phyloP scores from a whole-genome alignment of 2,329 filamentous ascomycete species.

The Phaeosphaeriaceae sp. region DNA sequence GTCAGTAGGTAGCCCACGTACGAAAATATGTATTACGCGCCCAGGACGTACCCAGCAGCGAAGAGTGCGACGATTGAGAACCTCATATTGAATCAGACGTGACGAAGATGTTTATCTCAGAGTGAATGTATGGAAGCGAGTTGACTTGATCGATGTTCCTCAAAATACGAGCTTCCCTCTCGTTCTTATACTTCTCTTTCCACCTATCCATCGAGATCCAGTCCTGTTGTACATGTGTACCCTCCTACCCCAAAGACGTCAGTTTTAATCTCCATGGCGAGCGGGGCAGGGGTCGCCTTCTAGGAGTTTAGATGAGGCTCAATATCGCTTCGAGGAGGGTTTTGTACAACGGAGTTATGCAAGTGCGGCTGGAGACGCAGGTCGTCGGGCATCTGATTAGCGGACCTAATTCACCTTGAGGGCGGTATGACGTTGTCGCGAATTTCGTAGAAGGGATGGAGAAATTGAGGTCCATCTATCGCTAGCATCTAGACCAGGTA shows the following conservation, averaged over 20 bases:
- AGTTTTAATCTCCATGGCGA: constrained; percentile 2
- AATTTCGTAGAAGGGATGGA: neutral
- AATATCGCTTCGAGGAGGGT: constrained; percentile 11
- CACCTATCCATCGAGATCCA: neutral
- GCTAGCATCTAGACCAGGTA: neutral
- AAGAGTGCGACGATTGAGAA: constrained; percentile 15
- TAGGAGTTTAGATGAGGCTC: constrained; percentile 12
- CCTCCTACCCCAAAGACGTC: neutral
- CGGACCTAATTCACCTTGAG: neutral
- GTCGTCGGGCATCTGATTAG: neutral
- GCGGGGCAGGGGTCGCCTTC: neutral
- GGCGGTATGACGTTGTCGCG: neutral
- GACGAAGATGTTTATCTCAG: neutral
- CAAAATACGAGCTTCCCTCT: neutral
- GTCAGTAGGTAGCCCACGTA: constrained; percentile 2
- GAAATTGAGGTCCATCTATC: constrained; percentile 1
- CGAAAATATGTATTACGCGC: neutral
- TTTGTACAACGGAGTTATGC: neutral
- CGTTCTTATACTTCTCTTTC: neutral
- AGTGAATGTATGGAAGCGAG: neutral
- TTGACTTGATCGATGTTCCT: constrained; percentile 1
- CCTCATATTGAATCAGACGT: constrained; percentile 13
- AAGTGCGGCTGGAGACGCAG: neutral
- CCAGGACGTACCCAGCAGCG: constrained; percentile 14
- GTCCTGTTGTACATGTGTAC: neutral